phyloP scores from a whole-genome alignment of 75 land plant species.

The Ceratopteris richardii region DNA sequence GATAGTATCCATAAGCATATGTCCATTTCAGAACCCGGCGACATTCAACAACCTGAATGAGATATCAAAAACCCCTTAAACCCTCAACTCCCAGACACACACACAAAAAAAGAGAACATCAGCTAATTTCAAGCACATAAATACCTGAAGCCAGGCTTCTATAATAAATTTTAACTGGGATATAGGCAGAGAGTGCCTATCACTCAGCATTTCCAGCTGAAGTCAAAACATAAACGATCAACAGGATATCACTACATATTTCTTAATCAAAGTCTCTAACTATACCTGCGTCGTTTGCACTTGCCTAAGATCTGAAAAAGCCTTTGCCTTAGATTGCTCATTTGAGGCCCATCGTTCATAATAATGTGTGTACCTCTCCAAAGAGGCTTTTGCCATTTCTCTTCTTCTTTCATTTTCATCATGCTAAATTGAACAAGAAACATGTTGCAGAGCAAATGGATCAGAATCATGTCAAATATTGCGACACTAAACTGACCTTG shows the following conservation, averaged over 20 bases:
- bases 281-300: background rate
- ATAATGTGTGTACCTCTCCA: conserved; percentile 17
- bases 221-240: background rate
- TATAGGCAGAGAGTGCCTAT: conserved; percentile 1
- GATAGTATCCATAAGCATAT: conserved; percentile 37
- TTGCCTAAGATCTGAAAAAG: background rate
- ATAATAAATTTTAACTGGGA: conserved; percentile 17
- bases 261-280: background rate
- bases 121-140: background rate
- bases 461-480: background rate
- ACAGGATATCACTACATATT: background rate
- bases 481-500: conserved; percentile 3
- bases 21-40: conserved; percentile 42
- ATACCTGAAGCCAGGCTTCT: conserved; percentile 28
- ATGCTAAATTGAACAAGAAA: background rate
- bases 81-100: no score
- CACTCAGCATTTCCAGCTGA: conserved; percentile 16
- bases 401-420: conserved; percentile 14
- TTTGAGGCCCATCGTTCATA: conserved; percentile 24
- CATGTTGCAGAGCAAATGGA: background rate
- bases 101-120: no score
- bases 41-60: conserved; percentile 15
- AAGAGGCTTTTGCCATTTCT: conserved; percentile 13
- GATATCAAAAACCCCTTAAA: no score
- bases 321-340: conserved; percentile 7